Percentiles rank a stretch among this genome's conserved stretches.
These are phyloP conservation scores for Penicillium sp. DNA, from an alignment of 2,329 filamentous ascomycete species.

Conservation along the genomic window DNA sequence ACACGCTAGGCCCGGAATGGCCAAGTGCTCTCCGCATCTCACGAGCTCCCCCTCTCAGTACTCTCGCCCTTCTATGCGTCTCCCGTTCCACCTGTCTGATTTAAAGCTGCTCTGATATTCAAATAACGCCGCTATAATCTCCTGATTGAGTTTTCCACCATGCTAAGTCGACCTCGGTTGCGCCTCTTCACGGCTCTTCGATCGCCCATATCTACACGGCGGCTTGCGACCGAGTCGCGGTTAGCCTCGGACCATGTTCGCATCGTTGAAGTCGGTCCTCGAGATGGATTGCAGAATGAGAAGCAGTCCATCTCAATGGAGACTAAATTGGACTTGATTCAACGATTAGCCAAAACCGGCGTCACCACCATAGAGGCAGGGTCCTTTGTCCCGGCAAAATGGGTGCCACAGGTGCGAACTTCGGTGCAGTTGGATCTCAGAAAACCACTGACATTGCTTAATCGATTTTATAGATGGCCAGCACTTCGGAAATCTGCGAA, in stretches of 20 bases:
- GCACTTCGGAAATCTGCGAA: conserved; percentile 62
- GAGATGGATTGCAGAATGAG: conserved; percentile 57
- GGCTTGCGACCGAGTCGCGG: conserved; percentile 42
- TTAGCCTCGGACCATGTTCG: conserved; percentile 51
- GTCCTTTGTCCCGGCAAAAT: conserved; percentile 56
- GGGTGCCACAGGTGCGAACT: conserved; percentile 52
- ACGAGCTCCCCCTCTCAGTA: conserved; percentile 8
- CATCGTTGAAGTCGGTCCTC: conserved; percentile 56
- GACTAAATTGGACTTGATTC: conserved; percentile 53
- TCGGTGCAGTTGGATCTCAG: not conserved
- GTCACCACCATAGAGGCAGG: conserved; percentile 54
- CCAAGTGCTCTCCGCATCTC: conserved; percentile 32
- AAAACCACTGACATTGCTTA: not conserved
- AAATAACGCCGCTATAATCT: not conserved
- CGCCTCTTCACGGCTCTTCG: conserved; percentile 31
- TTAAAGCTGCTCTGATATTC: not conserved
- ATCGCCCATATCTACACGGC: conserved; percentile 24
- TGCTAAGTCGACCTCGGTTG: conserved; percentile 27
- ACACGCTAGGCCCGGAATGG: conserved; percentile 17
- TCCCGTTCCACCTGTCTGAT: not conserved
- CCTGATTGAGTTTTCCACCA: conserved; percentile 8
- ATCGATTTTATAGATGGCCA: conserved; percentile 58
- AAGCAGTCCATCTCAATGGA: conserved; percentile 49
- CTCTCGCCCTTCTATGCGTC: not conserved
- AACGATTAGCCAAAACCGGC: conserved; percentile 49